Base-by-base conservation (phyloP, 495 filamentous ascomycete genomes). In the Trichoderma reesei region DNA sequence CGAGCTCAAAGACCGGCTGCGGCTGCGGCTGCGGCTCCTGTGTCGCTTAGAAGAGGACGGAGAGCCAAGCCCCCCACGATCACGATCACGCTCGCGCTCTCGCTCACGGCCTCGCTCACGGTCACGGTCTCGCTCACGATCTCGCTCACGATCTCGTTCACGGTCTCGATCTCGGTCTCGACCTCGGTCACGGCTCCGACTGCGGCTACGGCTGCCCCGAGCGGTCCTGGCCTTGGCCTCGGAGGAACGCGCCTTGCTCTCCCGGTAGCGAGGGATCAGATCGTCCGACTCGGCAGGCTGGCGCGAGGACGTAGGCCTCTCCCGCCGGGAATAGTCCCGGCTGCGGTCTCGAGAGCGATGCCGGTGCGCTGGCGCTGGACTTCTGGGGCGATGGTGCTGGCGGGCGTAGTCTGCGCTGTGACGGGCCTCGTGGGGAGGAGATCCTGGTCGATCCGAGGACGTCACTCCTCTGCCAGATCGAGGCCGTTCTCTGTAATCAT, bases 271-370 rank as follows among this genome's bases (percentile, higher is more conserved):
- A 36, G 33, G 41, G 38, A 60, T 60, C n/a, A 63, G 10, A 31
- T 63, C 61, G 3, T 42, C 33, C 14, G 33, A 42, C 2, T 46
- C 42, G 44, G 44, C 18, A 41, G 44, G 62, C 5, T 3, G 8
- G 59, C 64, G 6, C 61, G 66, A 20, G 42, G 60, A 61, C 54
- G 64, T 5, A 66, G 68, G 31, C 42, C 64, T 8, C 46, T 65
- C 37, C 65, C 61, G 33, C 62, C 51, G 36, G 39, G 18, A 39
- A 39, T 41, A n/a, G 60, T 56, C 39, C 38, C 82, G 59, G 85
- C 83, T 63, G 85, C 80, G 65, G 75, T 68, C 20, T 84, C 78
- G 72, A 85, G 82, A 63, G 85, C 76, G 62, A 84, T 85, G 34
- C 44, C 65, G 41, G 61, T 64, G 20, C 65, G 66, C n/a, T 63